phyloP scores from a whole-genome alignment of 768 basidiomycete species.

The Nevesoporus exiguus region DNA sequence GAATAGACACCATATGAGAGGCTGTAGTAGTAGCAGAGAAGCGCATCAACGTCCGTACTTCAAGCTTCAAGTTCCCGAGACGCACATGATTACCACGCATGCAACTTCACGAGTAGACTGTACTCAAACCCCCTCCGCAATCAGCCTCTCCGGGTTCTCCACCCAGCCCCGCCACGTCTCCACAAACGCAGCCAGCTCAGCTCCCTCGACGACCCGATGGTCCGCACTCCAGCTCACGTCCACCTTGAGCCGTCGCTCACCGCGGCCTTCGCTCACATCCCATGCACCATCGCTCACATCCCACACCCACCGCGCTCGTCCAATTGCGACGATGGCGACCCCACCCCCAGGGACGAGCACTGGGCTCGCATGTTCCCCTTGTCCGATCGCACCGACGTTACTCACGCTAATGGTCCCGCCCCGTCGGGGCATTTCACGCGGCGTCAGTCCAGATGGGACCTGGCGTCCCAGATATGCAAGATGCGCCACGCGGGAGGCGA shows the following conservation, averaged over 20 bases:
- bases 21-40: no score
- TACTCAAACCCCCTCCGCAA: conserved; percentile 46
- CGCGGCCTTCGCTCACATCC: conserved; percentile 20
- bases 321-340: conserved; percentile 80
- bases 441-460: conserved; percentile 59
- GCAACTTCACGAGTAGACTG: background rate
- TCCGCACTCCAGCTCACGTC: conserved; percentile 83
- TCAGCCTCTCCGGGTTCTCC: conserved; percentile 66
- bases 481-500: conserved; percentile 59
- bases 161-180: conserved; percentile 82
- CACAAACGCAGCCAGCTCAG: conserved; percentile 85
- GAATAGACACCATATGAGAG: no score
- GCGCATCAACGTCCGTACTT: no score
- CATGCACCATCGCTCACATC: conserved; percentile 51
- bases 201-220: conserved; percentile 85
- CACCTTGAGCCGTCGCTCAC: conserved; percentile 54
- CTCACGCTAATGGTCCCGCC: conserved; percentile 80
- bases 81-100: no score
- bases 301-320: conserved; percentile 74
- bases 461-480: conserved; percentile 65
- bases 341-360: conserved; percentile 81
- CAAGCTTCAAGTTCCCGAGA: no score
- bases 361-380: conserved; percentile 66
- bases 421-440: conserved; percentile 65
- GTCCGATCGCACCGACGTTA: conserved; percentile 80